Base-by-base conservation (phyloP, 75 land plant genomes). In the Cryptomeria japonica region DNA sequence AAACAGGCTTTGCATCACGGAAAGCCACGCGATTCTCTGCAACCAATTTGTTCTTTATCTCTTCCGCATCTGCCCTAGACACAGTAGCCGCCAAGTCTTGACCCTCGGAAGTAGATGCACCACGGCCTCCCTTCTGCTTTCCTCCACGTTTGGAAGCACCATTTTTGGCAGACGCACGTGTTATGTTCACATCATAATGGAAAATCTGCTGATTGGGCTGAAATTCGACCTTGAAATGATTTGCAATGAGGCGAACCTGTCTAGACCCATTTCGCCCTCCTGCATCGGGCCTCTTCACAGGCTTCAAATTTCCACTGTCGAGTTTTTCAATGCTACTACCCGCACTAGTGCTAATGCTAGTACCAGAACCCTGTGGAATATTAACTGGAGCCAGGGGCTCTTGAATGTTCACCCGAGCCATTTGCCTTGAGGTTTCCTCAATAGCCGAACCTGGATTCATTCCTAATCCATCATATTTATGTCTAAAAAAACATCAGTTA, bases 141-240 rank as follows among this genome's bases (percentile, higher is more conserved):
- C 77, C 77, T 32, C 77, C 37, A 1, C 77, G 77, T 14, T 34
- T 75, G 38, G 77, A 3, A 34, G 37, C 77, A 34, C 37, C 77
- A 28, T 22, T 28, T 64, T 64, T 25, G n/a, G 70, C 25, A 51
- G 36, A 64, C n/a, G 28, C 31, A 1, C n/a, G 70, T 5, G 70
- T 82, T n/a, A 94, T 86, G 80, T 89, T 90, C 15, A 94, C 85
- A 82, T 90, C 88, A 61, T 94, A 94, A 75, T 94, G 95, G 41
- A 51, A 83, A 39, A 94, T 90, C 51, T 34, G 46, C 4, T 36
- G 51, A 25, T 61, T 39, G 1, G 88, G 25, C 38, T 89, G 75
- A 61, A 88, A 88, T 3, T 84, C 85, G 84, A 94, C 91, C 10
- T 39, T 87, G 87, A 94, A 94, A 87, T 94, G 93, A 75, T 94